A percentile compares a stretch with the other conserved stretches of the same genome.
phyloP scores from a whole-genome alignment of 2,329 filamentous ascomycete genomes.

The Nemania diffusa region DNA sequence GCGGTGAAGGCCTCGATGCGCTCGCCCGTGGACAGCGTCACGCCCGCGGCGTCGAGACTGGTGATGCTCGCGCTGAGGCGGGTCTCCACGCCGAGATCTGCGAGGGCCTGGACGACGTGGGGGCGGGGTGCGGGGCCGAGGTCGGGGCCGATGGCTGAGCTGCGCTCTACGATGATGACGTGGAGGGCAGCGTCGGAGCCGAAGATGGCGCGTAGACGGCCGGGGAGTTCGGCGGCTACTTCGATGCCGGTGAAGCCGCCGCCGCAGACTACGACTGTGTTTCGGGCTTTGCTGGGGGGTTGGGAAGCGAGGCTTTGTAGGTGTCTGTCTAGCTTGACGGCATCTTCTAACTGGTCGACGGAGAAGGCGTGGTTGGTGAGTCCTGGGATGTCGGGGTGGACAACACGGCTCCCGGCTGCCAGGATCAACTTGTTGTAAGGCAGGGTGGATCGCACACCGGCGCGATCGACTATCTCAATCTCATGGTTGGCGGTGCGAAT shows the following conservation, averaged over 20 bases:
- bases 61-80: slow-evolving; percentile 18
- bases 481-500: slow-evolving; percentile 25
- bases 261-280: slow-evolving; percentile 36
- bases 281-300: slow-evolving; percentile 29
- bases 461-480: slow-evolving; percentile 22
- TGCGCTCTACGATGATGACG: slow-evolving; percentile 30
- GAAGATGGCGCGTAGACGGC: slow-evolving; percentile 27
- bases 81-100: slow-evolving; percentile 27
- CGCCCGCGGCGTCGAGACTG: slow-evolving; percentile 25
- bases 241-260: slow-evolving; percentile 35
- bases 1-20: slow-evolving; percentile 35
- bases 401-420: slow-evolving; percentile 33
- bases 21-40: slow-evolving; percentile 35
- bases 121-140: slow-evolving; percentile 28
- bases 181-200: slow-evolving; percentile 23
- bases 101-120: slow-evolving; percentile 26
- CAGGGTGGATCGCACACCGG: slow-evolving; percentile 18
- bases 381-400: slow-evolving; percentile 29
- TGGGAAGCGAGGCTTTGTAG: slow-evolving; percentile 32
- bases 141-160: slow-evolving; percentile 21
- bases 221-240: slow-evolving; percentile 34
- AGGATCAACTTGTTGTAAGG: slow-evolving; percentile 32
- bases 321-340: slow-evolving; percentile 34
- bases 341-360: slow-evolving; percentile 35
- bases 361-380: slow-evolving; percentile 29